Evolutionary conservation across 805 yeast species (phyloP).

Genomic region (Suhomyces sp.): DNA sequence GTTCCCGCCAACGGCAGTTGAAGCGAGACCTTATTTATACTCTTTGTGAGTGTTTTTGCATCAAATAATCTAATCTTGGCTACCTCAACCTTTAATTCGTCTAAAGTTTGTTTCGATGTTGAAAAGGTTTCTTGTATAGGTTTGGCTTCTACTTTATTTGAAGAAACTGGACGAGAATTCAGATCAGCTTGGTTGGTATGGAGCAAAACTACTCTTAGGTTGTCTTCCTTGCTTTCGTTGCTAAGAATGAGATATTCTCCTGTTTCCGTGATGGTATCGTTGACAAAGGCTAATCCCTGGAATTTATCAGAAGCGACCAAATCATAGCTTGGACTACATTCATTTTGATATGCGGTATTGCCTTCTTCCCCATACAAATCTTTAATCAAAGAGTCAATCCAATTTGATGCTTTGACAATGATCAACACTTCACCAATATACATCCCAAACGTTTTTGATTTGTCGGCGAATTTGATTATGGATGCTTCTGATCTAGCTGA

Average conservation of each 20-base stretch:
- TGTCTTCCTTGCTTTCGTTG: slow-evolving; percentile 1
- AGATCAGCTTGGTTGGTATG: no score
- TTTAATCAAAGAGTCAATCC: not conserved
- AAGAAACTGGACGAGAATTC: no score
- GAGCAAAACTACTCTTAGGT: not conserved
- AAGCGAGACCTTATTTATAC: no score
- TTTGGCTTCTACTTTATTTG: no score
- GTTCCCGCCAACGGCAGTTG: slow-evolving; percentile 1
- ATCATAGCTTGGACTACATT: not conserved
- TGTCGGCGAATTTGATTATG: not conserved
- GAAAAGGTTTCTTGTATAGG: no score
- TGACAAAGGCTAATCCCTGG: slow-evolving; percentile 16
- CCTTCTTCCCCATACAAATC: not conserved
- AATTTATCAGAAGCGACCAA: not conserved
- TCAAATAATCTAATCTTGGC: no score
- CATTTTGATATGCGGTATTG: not conserved
- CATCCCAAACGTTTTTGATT: not conserved
- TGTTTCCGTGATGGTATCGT: slow-evolving; percentile 26
- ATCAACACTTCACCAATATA: not conserved
- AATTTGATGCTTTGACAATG: not conserved
- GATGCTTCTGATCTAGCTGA: not conserved
- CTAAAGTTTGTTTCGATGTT: no score
- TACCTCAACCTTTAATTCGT: no score
- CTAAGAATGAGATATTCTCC: slow-evolving; percentile 26
- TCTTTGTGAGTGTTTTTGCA: not conserved